Evolutionary conservation across 257 asterid genomes (phyloP), one percentile per base, ranked within the genome.

Genomic region (Oldenlandia corymbosa): DNA sequence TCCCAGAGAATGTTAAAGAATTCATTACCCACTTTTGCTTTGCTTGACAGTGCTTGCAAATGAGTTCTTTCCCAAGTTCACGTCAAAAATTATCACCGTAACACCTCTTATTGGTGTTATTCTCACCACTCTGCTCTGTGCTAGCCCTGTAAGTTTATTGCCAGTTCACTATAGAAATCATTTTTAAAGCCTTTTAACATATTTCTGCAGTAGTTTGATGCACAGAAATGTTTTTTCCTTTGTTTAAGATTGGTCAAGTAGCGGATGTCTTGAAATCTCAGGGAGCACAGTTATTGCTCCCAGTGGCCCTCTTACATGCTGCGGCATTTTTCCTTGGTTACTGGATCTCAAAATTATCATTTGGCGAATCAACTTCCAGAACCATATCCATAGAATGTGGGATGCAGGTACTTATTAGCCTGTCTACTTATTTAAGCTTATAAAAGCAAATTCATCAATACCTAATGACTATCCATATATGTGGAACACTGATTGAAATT

Each of bases 331-430:
- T 83, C 32, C 64, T 91, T 55, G 98, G 97, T 71, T 91, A 91
- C 68, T 77, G 78, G 85, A 46, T 91, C 64, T 89, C 98, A n/a
- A 91, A 86, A 74, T 9, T 79, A 39, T 77, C 92, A 28, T 91
- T 91, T 70, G 98, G 98, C 62, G 98, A 91, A 88, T 91, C 98
- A 57, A 91, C 97, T 66, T 91, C 98, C 54, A 78, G 98, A 72
- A 91, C 98, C 70, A 88, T 91, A 60, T 91, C 98, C 30, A 88
- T 88, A 27, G 97, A 91, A 85, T 91, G 98, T 71, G 98, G 97
- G 69, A 91, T 91, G 97, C 98, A 91, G 98, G 98, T 86, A 78
- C 12, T 26, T 57, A 32, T 62, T 64, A 20, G 51, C 37, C 64
- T 42, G 21, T 43, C 32, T 47, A 34, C 24, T 30, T 14, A 36